Evolutionary conservation across 805 yeast genomes (phyloP).

Genomic region (Ogataea paraovalis): DNA sequence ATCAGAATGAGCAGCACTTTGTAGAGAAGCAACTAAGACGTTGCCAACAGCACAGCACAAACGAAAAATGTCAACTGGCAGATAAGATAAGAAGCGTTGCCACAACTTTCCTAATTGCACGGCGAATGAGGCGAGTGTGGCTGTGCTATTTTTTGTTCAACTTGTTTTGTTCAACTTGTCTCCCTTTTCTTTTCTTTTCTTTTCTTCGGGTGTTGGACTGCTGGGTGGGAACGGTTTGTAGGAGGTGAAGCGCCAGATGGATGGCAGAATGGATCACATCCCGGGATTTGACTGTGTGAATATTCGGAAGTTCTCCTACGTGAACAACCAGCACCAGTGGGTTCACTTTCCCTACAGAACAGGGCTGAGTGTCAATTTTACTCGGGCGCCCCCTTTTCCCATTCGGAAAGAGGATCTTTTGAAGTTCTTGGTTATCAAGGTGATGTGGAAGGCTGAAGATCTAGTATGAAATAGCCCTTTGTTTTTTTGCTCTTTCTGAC

Average conservation of each 20-base stretch:
- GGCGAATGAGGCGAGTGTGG: not conserved
- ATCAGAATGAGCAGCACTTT: no score
- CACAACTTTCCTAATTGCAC: not conserved
- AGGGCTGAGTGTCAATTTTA: conserved; percentile 17
- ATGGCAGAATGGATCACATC: not conserved
- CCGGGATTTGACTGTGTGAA: conserved; percentile 10
- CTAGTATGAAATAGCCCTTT: conserved; percentile 16
- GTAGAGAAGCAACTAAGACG: no score
- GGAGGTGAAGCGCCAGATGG: no score
- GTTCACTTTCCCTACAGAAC: conserved; percentile 24
- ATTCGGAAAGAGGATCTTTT: not conserved
- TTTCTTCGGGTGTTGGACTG: no score
- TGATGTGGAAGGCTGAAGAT: conserved; percentile 22
- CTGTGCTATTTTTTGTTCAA: no score
- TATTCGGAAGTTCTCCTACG: conserved; percentile 20
- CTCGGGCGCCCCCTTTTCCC: not conserved
- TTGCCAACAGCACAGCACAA: no score
- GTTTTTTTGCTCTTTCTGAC: no score
- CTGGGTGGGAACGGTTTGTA: no score
- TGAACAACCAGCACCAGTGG: conserved; percentile 18
- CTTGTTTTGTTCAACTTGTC: no score
- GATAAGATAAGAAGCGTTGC: not conserved
- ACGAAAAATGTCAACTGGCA: no score
- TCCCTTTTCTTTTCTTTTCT: no score
- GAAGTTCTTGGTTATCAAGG: conserved; percentile 12